phyloP scores from a whole-genome alignment of 176 grass and related monocot genomes.

The Avena atlantica region DNA sequence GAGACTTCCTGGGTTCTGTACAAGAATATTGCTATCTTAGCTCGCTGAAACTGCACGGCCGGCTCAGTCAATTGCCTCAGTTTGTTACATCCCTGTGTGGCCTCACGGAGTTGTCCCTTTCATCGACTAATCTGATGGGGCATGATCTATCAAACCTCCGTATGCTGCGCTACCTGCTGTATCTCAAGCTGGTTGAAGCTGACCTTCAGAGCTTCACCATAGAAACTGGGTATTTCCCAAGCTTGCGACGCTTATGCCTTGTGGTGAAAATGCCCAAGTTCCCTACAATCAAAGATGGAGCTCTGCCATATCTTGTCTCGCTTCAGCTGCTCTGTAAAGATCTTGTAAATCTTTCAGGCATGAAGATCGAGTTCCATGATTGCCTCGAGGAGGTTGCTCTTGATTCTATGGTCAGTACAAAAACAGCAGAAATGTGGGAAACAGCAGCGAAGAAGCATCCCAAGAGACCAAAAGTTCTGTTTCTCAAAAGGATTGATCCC shows the following conservation, averaged over 20 bases:
- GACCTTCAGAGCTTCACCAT: not conserved
- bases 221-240: not conserved
- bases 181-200: conserved; percentile 8
- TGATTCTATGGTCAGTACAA: not conserved
- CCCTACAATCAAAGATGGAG: conserved; percentile 5
- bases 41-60: conserved; percentile 6
- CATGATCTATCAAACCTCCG: not conserved
- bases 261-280: not conserved
- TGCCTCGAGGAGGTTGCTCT: conserved; percentile 18
- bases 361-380: conserved; percentile 1
- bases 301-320: conserved; percentile 23
- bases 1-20: not conserved
- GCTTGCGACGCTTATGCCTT: not conserved
- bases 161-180: not conserved
- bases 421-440: not conserved
- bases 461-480: conserved; percentile 4
- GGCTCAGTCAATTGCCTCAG: not conserved
- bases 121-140: not conserved
- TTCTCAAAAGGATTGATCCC: not conserved
- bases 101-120: conserved; percentile 14
- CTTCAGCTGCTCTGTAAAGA: not conserved
- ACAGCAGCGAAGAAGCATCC: conserved; percentile 25
- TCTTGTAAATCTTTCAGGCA: not conserved
- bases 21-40: conserved; percentile 4
- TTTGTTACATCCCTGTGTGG: not conserved